phyloP scores from a whole-genome alignment of 1,284 basidiomycete species.

The Rhodofomes roseus region DNA sequence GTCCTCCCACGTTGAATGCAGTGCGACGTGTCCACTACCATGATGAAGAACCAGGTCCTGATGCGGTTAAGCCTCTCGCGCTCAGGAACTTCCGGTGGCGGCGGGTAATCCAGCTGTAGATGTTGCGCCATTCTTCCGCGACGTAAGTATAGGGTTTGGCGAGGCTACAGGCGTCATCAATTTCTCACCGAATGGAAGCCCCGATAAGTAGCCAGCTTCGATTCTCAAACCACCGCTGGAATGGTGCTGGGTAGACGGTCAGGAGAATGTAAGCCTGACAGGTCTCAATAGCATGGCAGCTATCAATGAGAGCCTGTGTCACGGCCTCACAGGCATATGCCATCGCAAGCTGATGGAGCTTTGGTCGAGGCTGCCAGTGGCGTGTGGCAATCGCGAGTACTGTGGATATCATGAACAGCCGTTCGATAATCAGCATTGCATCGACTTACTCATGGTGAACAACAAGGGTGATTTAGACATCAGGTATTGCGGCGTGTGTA shows the following conservation, averaged over 20 bases:
- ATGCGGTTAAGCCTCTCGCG: slow-evolving; percentile 48
- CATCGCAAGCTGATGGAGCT: slow-evolving; percentile 44
- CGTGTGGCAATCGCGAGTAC: slow-evolving; percentile 52
- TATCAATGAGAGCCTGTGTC: slow-evolving; percentile 46
- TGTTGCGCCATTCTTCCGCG: slow-evolving; percentile 46
- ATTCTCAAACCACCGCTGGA: slow-evolving; percentile 54
- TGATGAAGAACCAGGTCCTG: slow-evolving; percentile 67
- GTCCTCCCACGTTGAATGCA: slow-evolving; percentile 66
- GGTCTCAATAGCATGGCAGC: slow-evolving; percentile 46
- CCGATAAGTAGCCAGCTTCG: slow-evolving; percentile 56
- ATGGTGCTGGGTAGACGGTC: slow-evolving; percentile 53
- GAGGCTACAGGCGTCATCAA: background rate
- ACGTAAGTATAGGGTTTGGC: background rate
- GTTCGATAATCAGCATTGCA: background rate
- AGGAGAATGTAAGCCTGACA: slow-evolving; percentile 53
- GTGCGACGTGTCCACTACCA: slow-evolving; percentile 59
- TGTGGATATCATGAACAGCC: slow-evolving; percentile 16
- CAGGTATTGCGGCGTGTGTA: slow-evolving; percentile 50
- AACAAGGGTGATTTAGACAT: slow-evolving; percentile 51
- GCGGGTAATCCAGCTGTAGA: slow-evolving; percentile 45
- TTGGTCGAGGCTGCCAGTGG: slow-evolving; percentile 39
- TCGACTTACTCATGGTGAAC: slow-evolving; percentile 56
- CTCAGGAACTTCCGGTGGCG: slow-evolving; percentile 31
- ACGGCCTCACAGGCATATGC: slow-evolving; percentile 51
- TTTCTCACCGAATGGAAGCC: slow-evolving; percentile 47